Base-by-base conservation (phyloP, 768 basidiomycete species). In the Symmetrospora coprosmae region DNA sequence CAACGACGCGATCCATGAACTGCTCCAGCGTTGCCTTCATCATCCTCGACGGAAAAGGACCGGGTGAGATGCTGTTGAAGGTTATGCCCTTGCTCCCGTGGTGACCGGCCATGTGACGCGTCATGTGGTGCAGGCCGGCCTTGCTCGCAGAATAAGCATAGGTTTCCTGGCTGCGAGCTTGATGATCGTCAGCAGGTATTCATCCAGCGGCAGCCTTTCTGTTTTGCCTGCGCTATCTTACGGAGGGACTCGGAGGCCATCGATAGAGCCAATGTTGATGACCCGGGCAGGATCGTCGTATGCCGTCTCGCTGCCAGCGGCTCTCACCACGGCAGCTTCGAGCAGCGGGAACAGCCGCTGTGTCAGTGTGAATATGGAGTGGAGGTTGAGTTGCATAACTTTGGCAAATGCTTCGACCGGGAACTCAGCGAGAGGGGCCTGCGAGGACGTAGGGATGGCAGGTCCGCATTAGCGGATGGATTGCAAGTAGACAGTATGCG, bases 111-210 rank as follows among this genome's bases (percentile, higher is more conserved):
- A 83, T 74, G 61, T 80, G 77, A 23, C 79, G 74, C 0, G 64
- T 60, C 30, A 65, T 71, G 56, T 82, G 81, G 67, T 80, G 78
- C 53, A 81, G 70, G 2, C 74, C 80, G 6, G 78, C 80, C 65
- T 84, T 84, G 14, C 78, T 78, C 3, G 80, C 78, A 28, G 79
- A 77, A 66, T 83, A 82, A 0, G 81, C 80, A 62, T 80, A 82
- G 2, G 81, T 82, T 63, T 83, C 80, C 60, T 78, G 75, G 25
- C 73, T 70, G 1, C 80, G 80, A n/a, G 77, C 19, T 21, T 6
- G 13, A 11, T 41, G 13, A 17, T 27, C 23, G 8, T 38, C 7
- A 21, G 16, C 7, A 19, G n/a, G 6, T 7, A 13, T 37, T 7
- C 17, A 14, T 7, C 9, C 17, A 9, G 11, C 7, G 23, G n/a